Evolutionary conservation across 495 filamentous ascomycete species (phyloP).

Genomic region (Mycothermus thermophilus): DNA sequence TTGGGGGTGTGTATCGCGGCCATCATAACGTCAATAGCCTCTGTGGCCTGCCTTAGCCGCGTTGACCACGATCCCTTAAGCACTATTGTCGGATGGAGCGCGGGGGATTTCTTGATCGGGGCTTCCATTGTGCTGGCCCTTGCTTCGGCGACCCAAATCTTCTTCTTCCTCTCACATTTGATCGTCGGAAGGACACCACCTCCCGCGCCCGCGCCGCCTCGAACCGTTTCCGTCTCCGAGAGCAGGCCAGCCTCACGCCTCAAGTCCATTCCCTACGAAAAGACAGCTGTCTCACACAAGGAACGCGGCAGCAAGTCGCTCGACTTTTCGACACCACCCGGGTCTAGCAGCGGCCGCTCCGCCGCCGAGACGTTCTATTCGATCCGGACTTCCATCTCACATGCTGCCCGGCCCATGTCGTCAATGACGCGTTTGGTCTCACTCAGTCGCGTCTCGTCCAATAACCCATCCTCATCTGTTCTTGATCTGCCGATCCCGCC

Average conservation of each 20-base stretch:
- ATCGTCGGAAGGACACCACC: conserved; percentile 14
- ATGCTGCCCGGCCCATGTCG: conserved; percentile 35
- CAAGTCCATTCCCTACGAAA: conserved; percentile 34
- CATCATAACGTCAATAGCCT: conserved; percentile 25
- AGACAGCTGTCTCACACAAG: conserved; percentile 22
- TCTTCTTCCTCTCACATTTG: conserved; percentile 28
- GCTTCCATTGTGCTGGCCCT: conserved; percentile 27
- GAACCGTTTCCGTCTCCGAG: conserved; percentile 13
- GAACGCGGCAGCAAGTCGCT: conserved; percentile 12
- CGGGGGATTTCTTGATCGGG: conserved; percentile 22
- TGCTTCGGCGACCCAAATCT: conserved; percentile 26
- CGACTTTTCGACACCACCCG: conserved; percentile 22
- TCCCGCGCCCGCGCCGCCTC: conserved; percentile 13
- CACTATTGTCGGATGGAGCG: conserved; percentile 19
- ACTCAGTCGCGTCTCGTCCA: too few species aligned
- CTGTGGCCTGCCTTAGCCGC: conserved; percentile 23
- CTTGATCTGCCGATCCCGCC: too few species aligned
- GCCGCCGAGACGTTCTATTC: conserved; percentile 38
- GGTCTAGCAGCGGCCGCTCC: conserved; percentile 29
- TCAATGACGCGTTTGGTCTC: conserved; percentile 35
- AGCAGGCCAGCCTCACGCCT: conserved; percentile 17
- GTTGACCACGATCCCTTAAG: conserved; percentile 12
- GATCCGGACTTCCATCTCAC: conserved; percentile 38
- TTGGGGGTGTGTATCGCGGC: conserved; percentile 25
- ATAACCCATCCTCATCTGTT: too few species aligned